Evolutionary conservation across 495 filamentous ascomycete genomes (phyloP), one percentile per base, ranked within the genome.

Genomic region (Extremus antarcticus): DNA sequence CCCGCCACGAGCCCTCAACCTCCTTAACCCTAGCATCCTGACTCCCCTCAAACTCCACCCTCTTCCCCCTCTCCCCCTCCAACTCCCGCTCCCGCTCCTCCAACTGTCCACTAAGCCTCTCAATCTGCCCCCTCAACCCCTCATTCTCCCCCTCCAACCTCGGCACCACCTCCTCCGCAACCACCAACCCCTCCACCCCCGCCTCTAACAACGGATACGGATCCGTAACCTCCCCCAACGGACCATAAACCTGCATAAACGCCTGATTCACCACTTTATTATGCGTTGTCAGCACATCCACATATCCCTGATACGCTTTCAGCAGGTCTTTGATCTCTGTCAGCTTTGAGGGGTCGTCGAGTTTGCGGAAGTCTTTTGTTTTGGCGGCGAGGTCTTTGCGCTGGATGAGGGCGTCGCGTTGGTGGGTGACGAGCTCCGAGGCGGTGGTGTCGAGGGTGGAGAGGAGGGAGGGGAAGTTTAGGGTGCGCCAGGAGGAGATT

Each of bases 311-410:
- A 71, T 99, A 99, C 16, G 91, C 90, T 90, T 66, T 68, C 22
- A 99, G 71, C 40, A 99, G 73, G 29, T 81, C 77, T 72, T 97
- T 97, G 70, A 88, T 83, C 64, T 99, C 94, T 0, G 72, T 72
- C 19, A 96, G 74, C 69, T 96, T 97, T 38, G 79, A 81, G 11
- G 87, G 76, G 73, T 99, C 94, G 53, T 97, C 92, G 2, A 95
- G 78, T 68, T 96, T 99, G 58, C 89, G 74, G 62, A 95, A 99
- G 67, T 97, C 92, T 66, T 97, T 99, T 2, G 92, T 99, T 74
- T 95, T 97, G 69, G 95, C 90, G 16, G 92, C 92, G 17, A 99
- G 77, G 51, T 99, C 92, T 65, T 99, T 99, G 46, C 92, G 80
- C 66, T 96, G 90, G 15, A 95, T 82, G 10, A 95, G 82, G 19